These are phyloP conservation scores for Platanthera zijinensis DNA, from an alignment of 106 monocot genomes.

Conservation along the genomic window DNA sequence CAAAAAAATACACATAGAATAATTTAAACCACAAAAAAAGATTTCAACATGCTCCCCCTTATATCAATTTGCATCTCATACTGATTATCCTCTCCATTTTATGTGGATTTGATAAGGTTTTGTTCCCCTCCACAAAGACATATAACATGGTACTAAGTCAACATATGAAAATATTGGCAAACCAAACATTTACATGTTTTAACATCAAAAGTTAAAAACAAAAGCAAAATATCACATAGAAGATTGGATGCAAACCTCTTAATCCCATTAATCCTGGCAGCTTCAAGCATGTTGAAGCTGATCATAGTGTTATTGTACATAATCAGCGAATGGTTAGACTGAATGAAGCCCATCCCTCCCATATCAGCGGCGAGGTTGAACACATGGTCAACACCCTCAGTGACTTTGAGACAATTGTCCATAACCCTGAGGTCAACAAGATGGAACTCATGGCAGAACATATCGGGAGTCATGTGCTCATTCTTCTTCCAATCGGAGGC, in stretches of 20 bases:
- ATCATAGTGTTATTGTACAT: conserved; percentile 99
- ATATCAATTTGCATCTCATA: background rate
- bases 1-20: background rate
- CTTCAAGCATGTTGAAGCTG: conserved; percentile 94
- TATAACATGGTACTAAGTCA: background rate
- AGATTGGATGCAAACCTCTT: conserved; percentile 45
- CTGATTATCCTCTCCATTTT: background rate
- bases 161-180: background rate
- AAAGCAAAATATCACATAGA: background rate
- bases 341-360: conserved; percentile 73
- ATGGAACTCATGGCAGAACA: conserved; percentile 92
- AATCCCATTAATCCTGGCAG: conserved; percentile 74
- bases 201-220: background rate
- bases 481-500: conserved; percentile 98
- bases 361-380: conserved; percentile 89
- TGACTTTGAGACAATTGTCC: conserved; percentile 88
- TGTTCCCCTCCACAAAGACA: background rate
- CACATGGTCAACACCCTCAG: conserved; percentile 60
- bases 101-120: background rate
- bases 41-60: background rate
- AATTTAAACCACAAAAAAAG: background rate
- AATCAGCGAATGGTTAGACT: conserved; percentile 89
- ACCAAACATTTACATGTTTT: background rate
- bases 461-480: conserved; percentile 89
- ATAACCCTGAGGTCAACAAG: conserved; percentile 83